Evolutionary conservation across 257 asterid species (phyloP).

Genomic region (Solanum sejunctum): DNA sequence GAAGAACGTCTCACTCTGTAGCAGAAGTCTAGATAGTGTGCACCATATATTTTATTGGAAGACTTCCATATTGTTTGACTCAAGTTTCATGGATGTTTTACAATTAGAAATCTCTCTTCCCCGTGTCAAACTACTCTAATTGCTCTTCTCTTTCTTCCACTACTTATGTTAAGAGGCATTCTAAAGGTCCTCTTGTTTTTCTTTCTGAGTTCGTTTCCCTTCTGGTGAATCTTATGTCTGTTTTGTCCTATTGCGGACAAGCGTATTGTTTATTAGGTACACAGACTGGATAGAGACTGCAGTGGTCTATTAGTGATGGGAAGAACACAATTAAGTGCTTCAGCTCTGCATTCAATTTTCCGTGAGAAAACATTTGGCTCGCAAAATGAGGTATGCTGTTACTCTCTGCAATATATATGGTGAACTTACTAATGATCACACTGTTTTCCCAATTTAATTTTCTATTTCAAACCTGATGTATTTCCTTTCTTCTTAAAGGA

Average conservation of each 20-base stretch:
- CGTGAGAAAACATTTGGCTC: conserved; percentile 81
- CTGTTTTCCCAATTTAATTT: neutral
- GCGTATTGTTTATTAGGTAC: conserved; percentile 58
- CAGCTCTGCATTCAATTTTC: conserved; percentile 72
- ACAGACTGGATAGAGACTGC: conserved; percentile 94
- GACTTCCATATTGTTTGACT: neutral
- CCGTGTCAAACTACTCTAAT: neutral
- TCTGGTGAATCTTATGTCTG: conserved; percentile 4
- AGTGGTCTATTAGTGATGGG: conserved; percentile 96
- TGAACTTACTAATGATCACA: neutral
- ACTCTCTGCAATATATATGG: neutral
- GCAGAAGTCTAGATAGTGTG: neutral
- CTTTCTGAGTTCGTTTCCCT: neutral
- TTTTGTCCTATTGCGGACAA: conserved; percentile 24
- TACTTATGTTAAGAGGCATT: neutral
- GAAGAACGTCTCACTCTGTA: neutral
- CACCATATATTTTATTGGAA: neutral
- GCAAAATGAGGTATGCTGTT: conserved; percentile 34
- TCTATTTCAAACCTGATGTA: neutral
- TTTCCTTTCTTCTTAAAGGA: conserved; percentile 23
- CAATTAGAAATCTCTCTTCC: neutral
- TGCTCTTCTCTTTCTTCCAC: neutral
- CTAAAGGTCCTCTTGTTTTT: neutral
- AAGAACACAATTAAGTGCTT: conserved; percentile 74
- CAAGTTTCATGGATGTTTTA: neutral